phyloP scores from a whole-genome alignment of 176 grass and related monocot genomes.

The Lolium rigidum region DNA sequence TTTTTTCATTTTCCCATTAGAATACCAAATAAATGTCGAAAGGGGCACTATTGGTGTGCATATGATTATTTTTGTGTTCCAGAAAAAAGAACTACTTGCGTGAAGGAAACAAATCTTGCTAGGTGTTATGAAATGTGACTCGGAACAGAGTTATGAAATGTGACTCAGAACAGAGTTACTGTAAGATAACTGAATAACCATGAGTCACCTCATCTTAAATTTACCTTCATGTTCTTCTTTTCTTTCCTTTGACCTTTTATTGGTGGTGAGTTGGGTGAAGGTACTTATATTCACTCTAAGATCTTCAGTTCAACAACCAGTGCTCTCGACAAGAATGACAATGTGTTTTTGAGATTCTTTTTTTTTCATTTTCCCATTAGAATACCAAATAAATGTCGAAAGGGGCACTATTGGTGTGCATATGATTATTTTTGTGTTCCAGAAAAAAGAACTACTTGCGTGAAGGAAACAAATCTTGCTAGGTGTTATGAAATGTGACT shows the following conservation, averaged over 20 bases:
- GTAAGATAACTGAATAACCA: neutral
- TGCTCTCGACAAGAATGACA: neutral
- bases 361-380: no score
- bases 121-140: neutral
- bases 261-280: neutral
- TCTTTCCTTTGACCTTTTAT: neutral
- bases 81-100: neutral
- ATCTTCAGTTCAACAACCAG: neutral
- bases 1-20: no score
- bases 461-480: neutral
- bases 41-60: no score
- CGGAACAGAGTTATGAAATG: neutral
- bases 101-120: conserved; percentile 1
- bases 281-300: neutral
- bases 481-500: neutral
- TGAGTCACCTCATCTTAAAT: neutral
- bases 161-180: neutral
- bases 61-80: no score
- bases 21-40: no score
- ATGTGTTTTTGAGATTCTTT: no score
- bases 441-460: no score
- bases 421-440: no score
- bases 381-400: no score
- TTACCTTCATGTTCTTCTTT: neutral
- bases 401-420: no score